Percentiles rank a stretch among this genome's conserved stretches.
phyloP scores from a whole-genome alignment of 352 stramenopile species.

The Plasmopara viticola region DNA sequence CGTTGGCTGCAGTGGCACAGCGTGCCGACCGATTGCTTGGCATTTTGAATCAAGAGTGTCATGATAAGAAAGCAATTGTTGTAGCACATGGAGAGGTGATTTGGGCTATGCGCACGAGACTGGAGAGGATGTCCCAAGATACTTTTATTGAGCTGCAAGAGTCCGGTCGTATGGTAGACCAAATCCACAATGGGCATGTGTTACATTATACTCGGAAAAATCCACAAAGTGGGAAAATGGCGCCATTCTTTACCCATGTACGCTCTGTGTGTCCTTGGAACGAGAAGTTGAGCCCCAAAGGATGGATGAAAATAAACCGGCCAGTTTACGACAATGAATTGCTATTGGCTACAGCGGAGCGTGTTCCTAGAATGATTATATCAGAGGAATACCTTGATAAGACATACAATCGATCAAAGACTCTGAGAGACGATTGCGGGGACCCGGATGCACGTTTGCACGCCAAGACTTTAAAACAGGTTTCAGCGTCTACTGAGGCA shows the following conservation, averaged over 20 bases:
- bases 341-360: constrained; percentile 75
- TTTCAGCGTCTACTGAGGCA: constrained; percentile 1
- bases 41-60: constrained; percentile 76
- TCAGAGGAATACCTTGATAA: constrained; percentile 85
- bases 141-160: constrained; percentile 83
- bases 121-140: constrained; percentile 86
- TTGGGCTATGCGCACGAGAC: constrained; percentile 82
- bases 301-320: constrained; percentile 86
- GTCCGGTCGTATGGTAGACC: constrained; percentile 79
- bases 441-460: constrained; percentile 8
- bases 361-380: constrained; percentile 83
- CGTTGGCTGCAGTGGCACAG: constrained; percentile 72
- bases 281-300: constrained; percentile 82
- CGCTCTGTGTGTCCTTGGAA: constrained; percentile 88
- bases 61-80: constrained; percentile 72
- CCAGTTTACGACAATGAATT: constrained; percentile 87
- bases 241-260: constrained; percentile 85
- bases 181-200: constrained; percentile 87
- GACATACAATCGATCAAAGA: constrained; percentile 57
- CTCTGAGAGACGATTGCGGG: constrained; percentile 10
- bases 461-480: constrained; percentile 8
- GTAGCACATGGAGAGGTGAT: constrained; percentile 87
- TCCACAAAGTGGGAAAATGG: constrained; percentile 61
- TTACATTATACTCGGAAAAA: constrained; percentile 81
- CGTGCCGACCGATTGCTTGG: constrained; percentile 72